Base-by-base conservation (phyloP, 345 rosid genomes). In the Brassica cretica region DNA sequence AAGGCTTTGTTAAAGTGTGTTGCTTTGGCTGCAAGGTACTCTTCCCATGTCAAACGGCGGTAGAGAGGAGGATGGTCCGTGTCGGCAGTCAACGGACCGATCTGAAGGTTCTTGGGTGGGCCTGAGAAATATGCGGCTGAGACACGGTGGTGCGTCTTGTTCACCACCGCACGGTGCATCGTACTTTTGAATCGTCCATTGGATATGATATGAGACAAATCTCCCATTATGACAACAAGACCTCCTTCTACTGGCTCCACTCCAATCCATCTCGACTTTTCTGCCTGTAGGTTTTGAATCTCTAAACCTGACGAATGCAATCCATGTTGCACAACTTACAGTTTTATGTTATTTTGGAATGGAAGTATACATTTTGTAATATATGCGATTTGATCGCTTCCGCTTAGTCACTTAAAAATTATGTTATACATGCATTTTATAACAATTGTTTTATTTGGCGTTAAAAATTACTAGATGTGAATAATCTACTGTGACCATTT, bases 61-160 rank as follows among this genome's bases (percentile, higher is more conserved):
- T 85, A 86, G 1, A 80, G 58, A 3, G 64, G 69, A 16, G 87
- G 88, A 59, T 86, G 83, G 32, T 87, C 84, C 67, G 18, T 64
- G 68, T 85, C 86, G 2, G 25, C 14, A 14, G 16, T 19, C 11
- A 67, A 19, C 6, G 89, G 84, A 7, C 83, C 82, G 16, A 86
- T 44, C 66, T 74, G 65, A 18, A 73, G 56, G 3, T 85, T 80
- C 69, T 18, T 71, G 0, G 87, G 83, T 12, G 88, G 86, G 4
- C 85, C 88, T 6, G 74, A 73, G 66, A 85, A 88, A 71, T 80
- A 82, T 0, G 88, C 86, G n/a, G 78, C 56, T 9, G 92, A 88
- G 55, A 83, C 15, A 6, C 88, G 86, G 68, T 83, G 89, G 55
- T 27, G 35, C 1, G 84, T 81, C 66, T 66, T 73, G 76, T 81